Conservation (phyloP, 2,329 filamentous ascomycete genomes). For the Colletotrichum trifolii region DNA sequence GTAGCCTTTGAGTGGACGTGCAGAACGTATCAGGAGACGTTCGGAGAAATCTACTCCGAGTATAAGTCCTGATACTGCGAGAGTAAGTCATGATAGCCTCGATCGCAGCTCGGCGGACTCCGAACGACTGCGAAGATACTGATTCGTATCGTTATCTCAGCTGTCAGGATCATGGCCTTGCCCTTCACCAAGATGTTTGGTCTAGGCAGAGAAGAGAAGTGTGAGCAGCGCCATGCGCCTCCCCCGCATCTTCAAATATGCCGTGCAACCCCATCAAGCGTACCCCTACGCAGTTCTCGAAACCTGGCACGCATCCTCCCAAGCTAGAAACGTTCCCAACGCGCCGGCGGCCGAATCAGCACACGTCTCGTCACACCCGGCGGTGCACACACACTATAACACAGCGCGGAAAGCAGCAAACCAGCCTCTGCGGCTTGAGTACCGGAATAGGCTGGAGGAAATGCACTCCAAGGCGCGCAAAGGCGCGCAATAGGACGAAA, state of each 20-base stretch:
- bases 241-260: conserved; percentile 1
- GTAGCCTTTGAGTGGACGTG: conserved; percentile 75
- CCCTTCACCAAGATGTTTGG: conserved; percentile 57
- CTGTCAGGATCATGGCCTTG: conserved; percentile 68
- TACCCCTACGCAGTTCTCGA: conserved; percentile 40
- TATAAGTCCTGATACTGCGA: conserved; percentile 86
- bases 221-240: conserved; percentile 38
- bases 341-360: conserved; percentile 60
- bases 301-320: conserved; percentile 57
- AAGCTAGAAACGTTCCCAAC: conserved; percentile 55
- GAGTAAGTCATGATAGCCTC: conserved; percentile 45
- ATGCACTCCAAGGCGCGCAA: conserved; percentile 31
- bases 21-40: conserved; percentile 71
- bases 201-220: conserved; percentile 55
- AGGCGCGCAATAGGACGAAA: conserved; percentile 32
- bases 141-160: conserved; percentile 17
- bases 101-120: conserved; percentile 14
- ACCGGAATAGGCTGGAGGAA: conserved; percentile 29
- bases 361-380: conserved; percentile 77
- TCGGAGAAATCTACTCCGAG: conserved; percentile 73
- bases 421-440: conserved; percentile 15
- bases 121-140: conserved; percentile 1
- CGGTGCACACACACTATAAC: conserved; percentile 56
- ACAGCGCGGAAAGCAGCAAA: conserved; percentile 14
- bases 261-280: conserved; percentile 1